Evolutionary conservation across 2,329 filamentous ascomycete species (phyloP), one percentile per base, ranked within the genome.

Genomic region (Cordyceps tenuipes): DNA sequence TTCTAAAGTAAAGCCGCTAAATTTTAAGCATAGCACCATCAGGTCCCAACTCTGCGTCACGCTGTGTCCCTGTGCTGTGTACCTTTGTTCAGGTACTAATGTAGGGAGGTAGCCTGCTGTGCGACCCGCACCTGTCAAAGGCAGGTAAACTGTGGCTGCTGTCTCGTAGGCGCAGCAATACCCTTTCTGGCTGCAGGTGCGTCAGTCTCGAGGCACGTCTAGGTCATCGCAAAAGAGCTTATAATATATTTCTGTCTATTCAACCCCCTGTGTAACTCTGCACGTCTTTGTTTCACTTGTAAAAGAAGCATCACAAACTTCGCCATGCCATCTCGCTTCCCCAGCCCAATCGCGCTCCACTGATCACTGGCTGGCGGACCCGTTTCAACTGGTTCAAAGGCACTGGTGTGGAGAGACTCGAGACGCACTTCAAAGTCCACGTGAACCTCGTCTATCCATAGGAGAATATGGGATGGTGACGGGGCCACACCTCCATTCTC

Each of bases 391-490:
- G 12, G 34, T 36, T 34, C 46, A 52, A 52, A 49, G 47, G 48
- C n/a, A 46, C 48, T 17, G 39, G 17, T 59, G 56, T 59, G 56
- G 56, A 52, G 48, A 57, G 54, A 29, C 47, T 59, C 49, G 56
- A 59, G 56, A 59, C 47, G 34, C 55, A 41, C 19, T 31, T 34
- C 50, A 10, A 15, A 36, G 44, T 50, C 58, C 58, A 60, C 58
- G 58, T 60, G 58, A 60, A 60, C 46, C 44, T 59, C 57, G 26
- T 34, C 43, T 31, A 12, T 55, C 50, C 43, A 43, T 55, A 36
- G 44, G 39, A 36, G 12, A 12, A 36, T 10, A 36, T n/a, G 43
- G 23, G 10, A 29, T 44, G 31, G 29, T 29, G 29, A 29, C 29
- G 51, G 31, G 51, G 58, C 58, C 51, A 55, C 58, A 47, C 58